These are phyloP conservation scores for Tanacetum coccineum DNA, from an alignment of 129 eudicot genomes.

Conservation along the genomic window DNA sequence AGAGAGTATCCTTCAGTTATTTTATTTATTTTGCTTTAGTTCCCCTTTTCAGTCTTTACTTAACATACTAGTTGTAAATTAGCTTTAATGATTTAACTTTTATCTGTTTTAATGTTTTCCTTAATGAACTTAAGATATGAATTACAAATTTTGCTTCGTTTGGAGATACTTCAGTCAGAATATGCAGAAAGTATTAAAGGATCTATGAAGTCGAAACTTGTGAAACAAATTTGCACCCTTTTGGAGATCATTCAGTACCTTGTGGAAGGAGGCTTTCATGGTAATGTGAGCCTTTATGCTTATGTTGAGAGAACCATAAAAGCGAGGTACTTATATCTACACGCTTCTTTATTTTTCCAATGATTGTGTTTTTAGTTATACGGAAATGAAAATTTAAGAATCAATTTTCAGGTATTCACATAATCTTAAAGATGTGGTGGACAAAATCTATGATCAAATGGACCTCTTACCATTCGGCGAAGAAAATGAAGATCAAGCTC, in stretches of 20 bases:
- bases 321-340: slow-evolving; percentile 48
- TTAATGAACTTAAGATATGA: slow-evolving; percentile 67
- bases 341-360: not conserved
- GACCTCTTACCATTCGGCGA: slow-evolving; percentile 86
- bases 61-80: not conserved
- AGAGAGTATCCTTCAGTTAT: slow-evolving; percentile 78
- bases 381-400: not conserved
- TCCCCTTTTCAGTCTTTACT: too few species aligned
- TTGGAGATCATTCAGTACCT: slow-evolving; percentile 78
- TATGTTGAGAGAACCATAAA: slow-evolving; percentile 73
- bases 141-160: slow-evolving; percentile 76
- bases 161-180: slow-evolving; percentile 82
- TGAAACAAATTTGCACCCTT: slow-evolving; percentile 83
- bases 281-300: slow-evolving; percentile 69
- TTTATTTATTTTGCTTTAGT: slow-evolving; percentile 13
- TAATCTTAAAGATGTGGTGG: slow-evolving; percentile 57
- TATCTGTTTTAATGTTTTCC: slow-evolving; percentile 34
- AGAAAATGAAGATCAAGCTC: slow-evolving; percentile 57
- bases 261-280: slow-evolving; percentile 89
- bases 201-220: slow-evolving; percentile 54
- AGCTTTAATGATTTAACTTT: not conserved
- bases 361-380: not conserved
- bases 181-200: slow-evolving; percentile 44
- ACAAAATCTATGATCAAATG: slow-evolving; percentile 64
- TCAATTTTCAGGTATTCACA: slow-evolving; percentile 57